Conservation (phyloP, 73 alveolate species). For the Paramecium sexaurelia region DNA sequence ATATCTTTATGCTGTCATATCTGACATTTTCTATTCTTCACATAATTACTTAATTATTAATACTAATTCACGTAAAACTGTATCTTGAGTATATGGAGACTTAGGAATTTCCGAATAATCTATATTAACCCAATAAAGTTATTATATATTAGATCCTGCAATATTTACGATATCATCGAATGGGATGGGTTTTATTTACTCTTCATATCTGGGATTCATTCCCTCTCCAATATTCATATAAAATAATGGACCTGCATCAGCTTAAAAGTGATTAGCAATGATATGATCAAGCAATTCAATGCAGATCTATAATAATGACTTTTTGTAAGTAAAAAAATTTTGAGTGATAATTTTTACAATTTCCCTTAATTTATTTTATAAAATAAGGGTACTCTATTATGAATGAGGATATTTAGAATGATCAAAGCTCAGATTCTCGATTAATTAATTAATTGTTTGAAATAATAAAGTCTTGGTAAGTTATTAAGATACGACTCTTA, state of each 20-base stretch:
- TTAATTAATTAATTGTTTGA: not conserved
- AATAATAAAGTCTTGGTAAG: not conserved
- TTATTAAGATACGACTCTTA: not conserved
- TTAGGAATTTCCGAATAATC: not conserved
- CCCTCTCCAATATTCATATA: not conserved
- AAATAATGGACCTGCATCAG: not conserved
- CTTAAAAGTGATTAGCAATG: not conserved
- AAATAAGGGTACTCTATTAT: not conserved
- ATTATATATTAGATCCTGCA: not conserved
- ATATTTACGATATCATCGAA: not conserved
- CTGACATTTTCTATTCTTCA: slow-evolving; percentile 13
- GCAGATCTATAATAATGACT: not conserved
- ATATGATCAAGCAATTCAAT: not conserved
- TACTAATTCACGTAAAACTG: not conserved
- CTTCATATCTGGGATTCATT: not conserved
- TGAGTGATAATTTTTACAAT: not conserved
- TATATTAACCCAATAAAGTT: not conserved
- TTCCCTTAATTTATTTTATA: not conserved
- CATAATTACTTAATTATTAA: not conserved
- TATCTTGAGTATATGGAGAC: not conserved
- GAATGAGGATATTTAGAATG: not conserved
- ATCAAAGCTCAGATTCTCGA: slow-evolving; percentile 6
- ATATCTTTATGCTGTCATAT: not conserved
- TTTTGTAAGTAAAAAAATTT: not conserved
- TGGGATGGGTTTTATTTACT: not conserved